Base-by-base conservation (phyloP, 2,329 filamentous ascomycete genomes). In the Talaromyces islandicus region DNA sequence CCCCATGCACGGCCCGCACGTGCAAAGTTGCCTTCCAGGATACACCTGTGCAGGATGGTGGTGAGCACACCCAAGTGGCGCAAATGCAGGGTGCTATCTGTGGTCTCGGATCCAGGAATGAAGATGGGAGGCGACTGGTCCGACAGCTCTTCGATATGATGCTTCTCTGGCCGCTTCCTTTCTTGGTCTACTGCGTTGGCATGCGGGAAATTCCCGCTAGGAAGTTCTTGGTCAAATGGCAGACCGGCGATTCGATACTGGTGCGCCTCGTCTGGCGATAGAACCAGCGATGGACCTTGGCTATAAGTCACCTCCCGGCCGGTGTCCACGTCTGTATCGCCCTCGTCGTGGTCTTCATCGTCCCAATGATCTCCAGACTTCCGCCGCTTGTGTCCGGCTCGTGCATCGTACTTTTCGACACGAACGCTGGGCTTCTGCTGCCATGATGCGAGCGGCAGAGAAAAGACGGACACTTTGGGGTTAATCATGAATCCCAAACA, bases 1-100 rank as follows among this genome's bases (percentile, higher is more conserved):
- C 85, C 88, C 81, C 91, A 93, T 0, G 90, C 89, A 62, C 89
- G 81, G 55, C 84, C 84, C 0, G 92, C 92, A 46, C 89, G 86
- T 1, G 80, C 65, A 61, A 91, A 87, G 68, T 95, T 88, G 32
- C 86, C 84, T 62, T 85, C 80, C 29, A 88, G 81, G 46, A 97
- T 80, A 68, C 88, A 90, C 38, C 84, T 84, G 72, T 94, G 88
- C 66, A 94, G 76, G 19, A 92, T 79, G 3, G 87, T 81, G 1
- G 86, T 86, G 60, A 96, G 75, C 11, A 87, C 83, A 59, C 83
- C 80, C 5, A 93, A 73, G 73, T 92, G 88, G 19, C 76, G 78
- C 27, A 76, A 63, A 35, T 76, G 77, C 50, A 79, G 66, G 54
- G 71, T 76, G 32, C 67, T 65, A 48, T 71, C 68, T 41, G 69